These are phyloP conservation scores for Pseudognaphalium luteoalbum DNA, from an alignment of 129 eudicot species.

Conservation along the genomic window DNA sequence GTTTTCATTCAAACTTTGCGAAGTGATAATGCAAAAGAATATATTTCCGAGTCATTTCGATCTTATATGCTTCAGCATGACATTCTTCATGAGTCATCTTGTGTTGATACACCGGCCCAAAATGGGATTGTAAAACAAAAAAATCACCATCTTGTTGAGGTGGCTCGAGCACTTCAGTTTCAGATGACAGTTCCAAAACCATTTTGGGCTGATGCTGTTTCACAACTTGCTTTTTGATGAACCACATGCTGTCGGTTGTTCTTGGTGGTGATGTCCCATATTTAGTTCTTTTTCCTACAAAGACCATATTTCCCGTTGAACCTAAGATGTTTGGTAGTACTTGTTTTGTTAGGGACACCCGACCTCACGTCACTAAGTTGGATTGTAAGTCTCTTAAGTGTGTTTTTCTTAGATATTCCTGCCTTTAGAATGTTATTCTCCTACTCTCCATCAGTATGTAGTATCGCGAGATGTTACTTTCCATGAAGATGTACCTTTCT, in stretches of 20 bases:
- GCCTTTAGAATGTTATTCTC: background rate
- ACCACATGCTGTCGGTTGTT: background rate
- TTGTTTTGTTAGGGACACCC: background rate
- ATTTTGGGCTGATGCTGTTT: background rate
- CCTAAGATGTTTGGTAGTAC: background rate
- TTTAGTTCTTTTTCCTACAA: background rate
- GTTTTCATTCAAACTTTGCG: background rate
- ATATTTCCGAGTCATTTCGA: background rate
- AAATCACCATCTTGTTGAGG: constrained; percentile 1
- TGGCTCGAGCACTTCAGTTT: background rate
- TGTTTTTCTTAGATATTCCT: constrained; percentile 11
- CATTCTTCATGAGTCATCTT: background rate
- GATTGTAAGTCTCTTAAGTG: constrained; percentile 1
- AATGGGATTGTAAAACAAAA: background rate
- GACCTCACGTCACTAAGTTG: background rate
- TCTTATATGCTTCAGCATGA: background rate
- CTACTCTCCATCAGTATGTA: background rate
- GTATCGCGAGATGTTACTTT: constrained; percentile 9
- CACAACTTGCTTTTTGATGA: background rate
- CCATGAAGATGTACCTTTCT: background rate
- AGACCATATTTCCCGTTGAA: background rate
- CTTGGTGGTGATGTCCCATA: background rate
- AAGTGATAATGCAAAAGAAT: background rate
- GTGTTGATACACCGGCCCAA: background rate
- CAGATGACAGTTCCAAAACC: background rate